Evolutionary conservation across 257 asterid genomes (phyloP).

Genomic region (Nicotiana sylvestris): DNA sequence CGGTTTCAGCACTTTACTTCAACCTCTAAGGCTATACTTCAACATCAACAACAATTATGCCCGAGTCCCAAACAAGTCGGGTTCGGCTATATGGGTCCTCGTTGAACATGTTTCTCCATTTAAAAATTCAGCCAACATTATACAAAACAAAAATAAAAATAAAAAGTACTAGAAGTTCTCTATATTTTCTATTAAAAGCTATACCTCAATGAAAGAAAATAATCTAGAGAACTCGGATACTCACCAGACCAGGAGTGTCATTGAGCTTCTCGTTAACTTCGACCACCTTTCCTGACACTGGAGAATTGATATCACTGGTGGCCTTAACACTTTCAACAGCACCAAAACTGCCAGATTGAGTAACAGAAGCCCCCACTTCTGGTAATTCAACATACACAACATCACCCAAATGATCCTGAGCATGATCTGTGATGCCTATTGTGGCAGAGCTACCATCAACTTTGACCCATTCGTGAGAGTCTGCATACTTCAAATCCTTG

Average conservation of each 20-base stretch:
- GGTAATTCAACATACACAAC: slow-evolving; percentile 85
- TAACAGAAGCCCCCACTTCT: slow-evolving; percentile 58
- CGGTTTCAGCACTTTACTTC: neutral
- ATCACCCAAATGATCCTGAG: slow-evolving; percentile 90
- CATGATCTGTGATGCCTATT: slow-evolving; percentile 86
- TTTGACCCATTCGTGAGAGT: slow-evolving; percentile 91
- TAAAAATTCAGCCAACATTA: too few species aligned
- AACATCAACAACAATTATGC: too few species aligned
- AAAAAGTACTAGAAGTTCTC: too few species aligned
- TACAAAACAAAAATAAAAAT: too few species aligned
- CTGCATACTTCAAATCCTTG: slow-evolving; percentile 84
- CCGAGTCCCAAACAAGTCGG: too few species aligned
- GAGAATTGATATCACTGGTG: slow-evolving; percentile 84
- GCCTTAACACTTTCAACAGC: slow-evolving; percentile 98
- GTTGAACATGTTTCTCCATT: too few species aligned
- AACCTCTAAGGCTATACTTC: neutral
- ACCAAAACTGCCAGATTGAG: slow-evolving; percentile 69
- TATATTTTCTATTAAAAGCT: too few species aligned
- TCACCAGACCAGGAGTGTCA: slow-evolving; percentile 77
- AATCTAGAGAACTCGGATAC: slow-evolving; percentile 20
- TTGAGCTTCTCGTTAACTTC: slow-evolving; percentile 64
- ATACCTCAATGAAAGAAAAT: neutral
- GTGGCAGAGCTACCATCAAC: slow-evolving; percentile 73
- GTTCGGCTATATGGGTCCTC: too few species aligned
- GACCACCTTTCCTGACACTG: slow-evolving; percentile 76